These are phyloP conservation scores for Debaryomyces fabryi DNA, from an alignment of 1,139 yeast genomes.

Conservation along the genomic window DNA sequence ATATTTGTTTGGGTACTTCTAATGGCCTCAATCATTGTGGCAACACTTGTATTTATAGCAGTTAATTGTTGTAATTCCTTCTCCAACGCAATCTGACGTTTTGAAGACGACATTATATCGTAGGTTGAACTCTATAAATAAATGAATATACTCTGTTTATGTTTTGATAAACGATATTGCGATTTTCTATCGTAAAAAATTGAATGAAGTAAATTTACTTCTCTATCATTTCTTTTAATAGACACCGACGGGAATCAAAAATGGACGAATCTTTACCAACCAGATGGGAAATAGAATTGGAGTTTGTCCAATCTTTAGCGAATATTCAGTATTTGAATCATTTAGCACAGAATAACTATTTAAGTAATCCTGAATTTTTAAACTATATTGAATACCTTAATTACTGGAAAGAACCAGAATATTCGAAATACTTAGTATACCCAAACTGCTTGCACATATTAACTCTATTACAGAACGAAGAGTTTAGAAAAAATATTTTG, in stretches of 20 bases:
- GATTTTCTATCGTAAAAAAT: conserved; percentile 1
- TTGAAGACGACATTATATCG: conserved; percentile 11
- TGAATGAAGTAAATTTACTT: background rate
- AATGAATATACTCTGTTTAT: background rate
- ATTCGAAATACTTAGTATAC: conserved; percentile 66
- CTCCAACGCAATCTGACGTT: conserved; percentile 37
- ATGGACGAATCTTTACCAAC: conserved; percentile 52
- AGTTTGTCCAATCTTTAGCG: conserved; percentile 80
- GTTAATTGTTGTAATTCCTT: conserved; percentile 40
- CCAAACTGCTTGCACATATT: conserved; percentile 74
- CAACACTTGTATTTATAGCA: conserved; percentile 34
- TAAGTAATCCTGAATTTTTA: conserved; percentile 62
- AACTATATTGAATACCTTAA: conserved; percentile 67
- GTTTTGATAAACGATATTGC: conserved; percentile 3
- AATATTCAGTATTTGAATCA: conserved; percentile 76
- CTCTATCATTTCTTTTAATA: background rate
- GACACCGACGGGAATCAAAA: background rate
- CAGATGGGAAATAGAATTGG: conserved; percentile 81
- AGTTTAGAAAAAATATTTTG: conserved; percentile 55
- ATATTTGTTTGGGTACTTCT: conserved; percentile 32
- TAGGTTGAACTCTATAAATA: background rate
- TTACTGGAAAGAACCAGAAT: conserved; percentile 74
- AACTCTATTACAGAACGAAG: conserved; percentile 57
- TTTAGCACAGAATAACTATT: conserved; percentile 71
- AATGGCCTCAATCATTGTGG: conserved; percentile 31